A percentile compares a stretch with the other conserved stretches of the same genome.
Conservation (phyloP, 345 rosid species). For the Rubroshorea leprosula region DNA sequence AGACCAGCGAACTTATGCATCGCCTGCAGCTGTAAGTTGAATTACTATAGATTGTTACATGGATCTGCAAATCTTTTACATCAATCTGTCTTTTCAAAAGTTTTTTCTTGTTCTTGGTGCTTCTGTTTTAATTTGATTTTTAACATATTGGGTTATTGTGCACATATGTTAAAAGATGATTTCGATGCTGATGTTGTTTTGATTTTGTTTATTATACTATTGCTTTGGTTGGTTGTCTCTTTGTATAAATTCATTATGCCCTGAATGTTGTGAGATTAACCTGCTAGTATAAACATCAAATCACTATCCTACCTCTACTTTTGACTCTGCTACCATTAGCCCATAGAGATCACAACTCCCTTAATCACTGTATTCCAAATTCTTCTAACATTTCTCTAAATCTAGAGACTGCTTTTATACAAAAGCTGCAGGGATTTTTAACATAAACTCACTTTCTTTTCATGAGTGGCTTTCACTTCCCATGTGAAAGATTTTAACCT, state of each 20-base stretch:
- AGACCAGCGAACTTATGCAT: conserved; percentile 92
- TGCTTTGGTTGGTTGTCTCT: no score
- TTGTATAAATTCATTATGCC: neutral
- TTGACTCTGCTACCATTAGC: neutral
- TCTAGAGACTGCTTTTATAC: no score
- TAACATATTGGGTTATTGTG: neutral
- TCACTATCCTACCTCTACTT: neutral
- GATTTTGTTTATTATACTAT: neutral
- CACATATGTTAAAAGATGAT: neutral
- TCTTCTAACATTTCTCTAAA: neutral
- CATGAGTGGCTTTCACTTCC: neutral
- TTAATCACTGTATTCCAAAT: neutral
- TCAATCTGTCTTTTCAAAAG: neutral
- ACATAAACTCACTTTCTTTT: neutral
- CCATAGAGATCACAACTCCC: neutral
- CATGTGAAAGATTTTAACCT: neutral
- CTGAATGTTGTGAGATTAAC: neutral
- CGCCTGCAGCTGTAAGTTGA: conserved; percentile 75
- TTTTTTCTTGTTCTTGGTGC: neutral
- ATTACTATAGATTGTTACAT: conserved; percentile 8
- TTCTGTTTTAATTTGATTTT: neutral
- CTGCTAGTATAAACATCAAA: neutral
- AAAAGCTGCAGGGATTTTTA: neutral
- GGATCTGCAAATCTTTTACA: neutral
- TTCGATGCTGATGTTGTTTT: conserved; percentile 9